Evolutionary conservation across 179 eudicot species (phyloP), one percentile per base, ranked within the genome.

Genomic region (Kewa caespitosa): DNA sequence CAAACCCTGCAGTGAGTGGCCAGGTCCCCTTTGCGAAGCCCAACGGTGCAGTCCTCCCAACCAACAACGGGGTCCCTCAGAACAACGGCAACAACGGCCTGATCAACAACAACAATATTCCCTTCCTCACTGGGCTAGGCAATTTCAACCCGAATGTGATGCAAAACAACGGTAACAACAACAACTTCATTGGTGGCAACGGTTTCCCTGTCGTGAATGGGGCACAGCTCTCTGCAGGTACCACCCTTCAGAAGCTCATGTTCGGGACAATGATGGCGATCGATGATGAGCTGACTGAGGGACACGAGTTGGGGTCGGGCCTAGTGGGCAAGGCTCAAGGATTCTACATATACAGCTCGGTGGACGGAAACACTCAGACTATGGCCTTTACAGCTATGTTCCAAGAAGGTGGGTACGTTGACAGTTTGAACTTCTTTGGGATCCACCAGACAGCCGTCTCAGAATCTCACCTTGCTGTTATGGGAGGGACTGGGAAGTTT

Each of bases 11-110:
- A 2, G 84, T 86, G 28, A 88, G 89, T 27, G 93, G 97, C 22
- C 97, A 94, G 59, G 92, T 94, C 63, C 94, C 98, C 10, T 94
- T 94, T 39, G 97, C 98, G 14, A 94, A 92, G 72, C 92, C 90
- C 0, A 90, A 89, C 55, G 97, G 97, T 8, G 94, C 97, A 13
- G 87, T 85, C 82, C 87, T 92, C 20, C 86, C 93, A 4, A 76
- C 78, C 11, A 86, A 81, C 81, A 90, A 88, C 57, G 97, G 96
- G 11, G 81, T 84, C 41, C 86, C 89, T 6, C 82, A 71, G 36
- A 87, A 84, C 79, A 90, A 84, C 22, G 90, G 41, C 72, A 94
- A 94, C 79, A 80, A 75, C 25, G 90, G 85, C n/a, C 60, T 85
- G 62, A 83, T 89, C 78, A 90, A 94, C 88, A 91, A 87, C 85